These are phyloP conservation scores for Penicillium steckii DNA, from an alignment of 495 filamentous ascomycete species.

Conservation along the genomic window DNA sequence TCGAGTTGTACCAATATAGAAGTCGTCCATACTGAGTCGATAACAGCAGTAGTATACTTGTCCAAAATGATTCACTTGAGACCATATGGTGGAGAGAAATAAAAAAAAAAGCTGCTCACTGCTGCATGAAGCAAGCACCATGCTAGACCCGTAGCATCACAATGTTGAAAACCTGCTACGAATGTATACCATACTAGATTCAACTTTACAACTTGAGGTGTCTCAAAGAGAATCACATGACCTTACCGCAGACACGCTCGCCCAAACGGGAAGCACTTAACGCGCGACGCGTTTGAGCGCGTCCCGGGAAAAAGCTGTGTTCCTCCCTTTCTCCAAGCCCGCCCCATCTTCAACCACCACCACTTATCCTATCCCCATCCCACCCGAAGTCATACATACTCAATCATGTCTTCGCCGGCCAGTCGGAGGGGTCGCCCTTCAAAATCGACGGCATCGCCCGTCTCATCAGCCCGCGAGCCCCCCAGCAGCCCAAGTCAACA, in stretches of 20 bases:
- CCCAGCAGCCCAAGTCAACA: slow-evolving; percentile 42
- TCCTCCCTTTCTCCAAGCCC: slow-evolving; percentile 23
- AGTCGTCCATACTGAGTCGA: too few species aligned
- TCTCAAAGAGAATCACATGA: not conserved
- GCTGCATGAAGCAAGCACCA: too few species aligned
- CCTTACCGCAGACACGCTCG: slow-evolving; percentile 17
- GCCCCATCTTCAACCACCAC: slow-evolving; percentile 11
- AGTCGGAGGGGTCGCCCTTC: slow-evolving; percentile 42
- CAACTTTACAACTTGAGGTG: too few species aligned
- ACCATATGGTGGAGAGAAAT: too few species aligned
- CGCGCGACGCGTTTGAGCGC: slow-evolving; percentile 38
- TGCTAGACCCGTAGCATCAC: too few species aligned
- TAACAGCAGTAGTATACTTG: too few species aligned
- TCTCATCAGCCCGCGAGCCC: slow-evolving; percentile 40
- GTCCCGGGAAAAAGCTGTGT: slow-evolving; percentile 23
- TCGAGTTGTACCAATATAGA: too few species aligned
- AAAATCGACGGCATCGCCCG: slow-evolving; percentile 41
- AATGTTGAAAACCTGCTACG: too few species aligned
- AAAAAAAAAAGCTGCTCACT: too few species aligned
- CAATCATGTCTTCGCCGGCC: slow-evolving; percentile 51
- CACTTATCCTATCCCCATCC: not conserved
- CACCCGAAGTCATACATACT: slow-evolving; percentile 9
- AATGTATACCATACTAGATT: too few species aligned
- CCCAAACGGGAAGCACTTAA: slow-evolving; percentile 41
- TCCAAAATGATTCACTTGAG: too few species aligned